A percentile compares a stretch with the other conserved stretches of the same genome.
These are phyloP conservation scores for Akebia trifoliata DNA, from an alignment of 164 flowering plant species.

Conservation along the genomic window DNA sequence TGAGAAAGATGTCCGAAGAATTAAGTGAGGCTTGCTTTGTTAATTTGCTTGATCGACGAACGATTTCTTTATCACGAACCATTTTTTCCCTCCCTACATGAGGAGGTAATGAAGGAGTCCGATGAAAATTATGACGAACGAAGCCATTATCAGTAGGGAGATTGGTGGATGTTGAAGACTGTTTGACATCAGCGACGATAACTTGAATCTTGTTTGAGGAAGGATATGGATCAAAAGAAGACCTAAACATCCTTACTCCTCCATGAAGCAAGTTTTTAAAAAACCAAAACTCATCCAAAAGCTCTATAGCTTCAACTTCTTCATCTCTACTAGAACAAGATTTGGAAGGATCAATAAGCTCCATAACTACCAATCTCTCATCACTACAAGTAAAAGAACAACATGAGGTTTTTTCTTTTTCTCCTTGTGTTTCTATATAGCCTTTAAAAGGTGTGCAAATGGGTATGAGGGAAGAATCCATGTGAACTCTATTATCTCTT, in stretches of 20 bases:
- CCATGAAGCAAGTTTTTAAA: slow-evolving; percentile 37
- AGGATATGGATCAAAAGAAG: slow-evolving; percentile 32
- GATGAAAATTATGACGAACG: slow-evolving; percentile 16
- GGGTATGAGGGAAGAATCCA: slow-evolving; percentile 11
- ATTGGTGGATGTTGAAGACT: slow-evolving; percentile 4
- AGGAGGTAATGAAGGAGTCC: slow-evolving; percentile 47
- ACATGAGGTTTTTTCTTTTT: slow-evolving; percentile 6
- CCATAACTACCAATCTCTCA: slow-evolving; percentile 15
- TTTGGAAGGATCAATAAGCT: slow-evolving; percentile 6
- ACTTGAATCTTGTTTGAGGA: slow-evolving; percentile 21
- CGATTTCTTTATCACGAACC: slow-evolving; percentile 13
- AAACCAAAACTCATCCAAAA: slow-evolving; percentile 62
- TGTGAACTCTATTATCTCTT: slow-evolving; percentile 8
- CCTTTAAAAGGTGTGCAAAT: not conserved
- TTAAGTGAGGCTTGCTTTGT: slow-evolving; percentile 35
- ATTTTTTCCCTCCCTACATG: slow-evolving; percentile 20
- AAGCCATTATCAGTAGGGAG: slow-evolving; percentile 7
- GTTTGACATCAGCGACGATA: slow-evolving; percentile 1
- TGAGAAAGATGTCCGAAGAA: slow-evolving; percentile 20
- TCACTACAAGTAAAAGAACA: not conserved
- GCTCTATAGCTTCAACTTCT: slow-evolving; percentile 29
- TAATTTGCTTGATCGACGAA: slow-evolving; percentile 18
- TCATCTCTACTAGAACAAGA: slow-evolving; percentile 14
- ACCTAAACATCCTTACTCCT: slow-evolving; percentile 22
- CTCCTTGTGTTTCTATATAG: not conserved